These are phyloP conservation scores for Epicoccum sorghinum DNA, from an alignment of 2,329 filamentous ascomycete genomes.

Conservation along the genomic window DNA sequence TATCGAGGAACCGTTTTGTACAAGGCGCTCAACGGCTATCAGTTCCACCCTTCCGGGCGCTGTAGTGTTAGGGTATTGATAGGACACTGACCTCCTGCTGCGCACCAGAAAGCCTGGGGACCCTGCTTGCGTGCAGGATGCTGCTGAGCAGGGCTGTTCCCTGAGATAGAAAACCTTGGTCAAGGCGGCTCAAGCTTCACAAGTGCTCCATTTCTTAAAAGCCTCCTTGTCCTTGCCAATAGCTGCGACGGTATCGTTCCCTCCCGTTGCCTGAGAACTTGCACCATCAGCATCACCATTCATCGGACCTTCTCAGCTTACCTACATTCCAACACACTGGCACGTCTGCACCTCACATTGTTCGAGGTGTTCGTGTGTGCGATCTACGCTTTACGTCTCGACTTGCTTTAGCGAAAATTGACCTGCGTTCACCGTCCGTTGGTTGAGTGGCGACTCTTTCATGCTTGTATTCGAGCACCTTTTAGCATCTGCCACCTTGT, in stretches of 20 bases:
- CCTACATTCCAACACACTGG: constrained; percentile 5
- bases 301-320: constrained; percentile 10
- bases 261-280: constrained; percentile 10
- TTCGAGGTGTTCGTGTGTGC: constrained; percentile 6
- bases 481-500: background rate
- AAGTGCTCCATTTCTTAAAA: constrained; percentile 21
- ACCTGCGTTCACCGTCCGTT: background rate
- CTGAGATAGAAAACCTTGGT: constrained; percentile 2
- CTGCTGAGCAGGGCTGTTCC: constrained; percentile 8
- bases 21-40: constrained; percentile 12
- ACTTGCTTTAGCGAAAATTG: constrained; percentile 5
- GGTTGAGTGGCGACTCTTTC: background rate
- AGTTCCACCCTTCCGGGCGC: constrained; percentile 10
- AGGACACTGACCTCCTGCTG: background rate
- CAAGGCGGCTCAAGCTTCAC: constrained; percentile 12
- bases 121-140: constrained; percentile 1
- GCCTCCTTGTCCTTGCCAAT: constrained; percentile 21
- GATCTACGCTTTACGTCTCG: constrained; percentile 11
- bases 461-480: background rate
- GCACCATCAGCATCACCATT: constrained; percentile 2
- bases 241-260: constrained; percentile 21
- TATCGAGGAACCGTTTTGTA: constrained; percentile 1
- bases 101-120: background rate
- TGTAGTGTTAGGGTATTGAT: constrained; percentile 2
- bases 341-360: background rate